Evolutionary conservation across 2,329 filamentous ascomycete species (phyloP), one percentile per base, ranked within the genome.

Genomic region (Phialophora chinensis): DNA sequence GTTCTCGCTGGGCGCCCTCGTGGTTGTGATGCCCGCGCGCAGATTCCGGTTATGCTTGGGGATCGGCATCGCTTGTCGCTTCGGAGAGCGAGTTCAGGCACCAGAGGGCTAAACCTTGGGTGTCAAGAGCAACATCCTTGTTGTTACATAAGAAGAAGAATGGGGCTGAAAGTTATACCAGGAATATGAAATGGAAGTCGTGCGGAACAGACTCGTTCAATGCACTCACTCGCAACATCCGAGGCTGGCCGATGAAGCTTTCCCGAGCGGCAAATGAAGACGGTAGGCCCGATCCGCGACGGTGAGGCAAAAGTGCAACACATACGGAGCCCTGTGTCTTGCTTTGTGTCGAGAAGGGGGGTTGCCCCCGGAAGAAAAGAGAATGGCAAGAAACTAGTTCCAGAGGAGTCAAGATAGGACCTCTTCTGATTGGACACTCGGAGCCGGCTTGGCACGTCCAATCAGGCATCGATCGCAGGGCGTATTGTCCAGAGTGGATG

Each of bases 41-140:
- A 52, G 25, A 52, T 25, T 52, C 49, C 49, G 49, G 20, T 4
- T 5, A 27, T 50, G 10, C 47, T 50, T 12, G 8, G 57, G 25
- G 17, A 60, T 60, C 42, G 35, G 57, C 57, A 35, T 50, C 42
- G 42, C 57, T 60, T 60, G 25, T 44, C 42, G 47, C 14, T 50
- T 35, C 25, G 42, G 20, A 33, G 57, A 20, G 57, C 57, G 11
- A 60, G 20, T 27, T 60, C 57, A 60, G 57, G 57, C 14, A 60
- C 42, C 4, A 60, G 20, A 33, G 57, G 57, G 35, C 31, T 47
- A 49, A 60, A 27, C 12, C 47, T 47, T n/a, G n/a, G n/a, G n/a
- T n/a, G n/a, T n/a, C n/a, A n/a, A n/a, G 23, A 25, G 23, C 23
- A 25, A 33, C 27, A 44, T 20, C 20, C 10, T n/a, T 20, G 27